Evolutionary conservation across 2,329 filamentous ascomycete species (phyloP), one percentile per base, ranked within the genome.

Genomic region (Ilyonectria destructans): DNA sequence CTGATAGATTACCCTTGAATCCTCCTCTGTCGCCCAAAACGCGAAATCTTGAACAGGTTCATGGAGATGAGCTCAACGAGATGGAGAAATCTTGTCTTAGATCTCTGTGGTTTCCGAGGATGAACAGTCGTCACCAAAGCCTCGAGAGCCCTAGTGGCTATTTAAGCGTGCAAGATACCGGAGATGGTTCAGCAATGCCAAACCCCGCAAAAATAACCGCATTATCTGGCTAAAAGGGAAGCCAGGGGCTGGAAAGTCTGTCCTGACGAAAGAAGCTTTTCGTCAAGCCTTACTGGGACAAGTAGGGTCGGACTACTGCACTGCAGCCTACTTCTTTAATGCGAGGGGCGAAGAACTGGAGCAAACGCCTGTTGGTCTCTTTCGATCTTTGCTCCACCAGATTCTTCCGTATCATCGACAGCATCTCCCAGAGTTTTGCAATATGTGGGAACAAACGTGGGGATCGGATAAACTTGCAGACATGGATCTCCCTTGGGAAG

Each of bases 311-410:
- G 43, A 31, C 2, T 54, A 48, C 5, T 17, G 23, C 17, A 46
- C 56, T 3, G 68, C 60, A 1, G 63, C 62, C 8, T 71, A 67
- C 57, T 71, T 71, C 8, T 52, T 71, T 2, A 65, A 54, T 13
- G 65, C 65, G 1, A 60, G 51, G 1, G 60, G 65, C 10, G 15
- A 40, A 13, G n/a, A 12, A 4, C 10, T 68, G 0, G 52, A 70
- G 4, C 19, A 55, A 2, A 58, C 52, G 1, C 2, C 23, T 0
- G 2, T 29, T 4, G 65, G 70, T 3, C 31, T 70, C 1, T 58
- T 52, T 0, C 45, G 57, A 8, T 65, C 70, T 1, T 21, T 71
- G 9, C 43, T 71, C 1, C 19, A 57, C 9, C 68, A 71, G 6
- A 29, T 71, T 2, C 12, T 70, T 2, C 19, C 45, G 1, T 3